A percentile compares a stretch with the other conserved stretches of the same genome.
These are phyloP conservation scores for Geotrichum bryndzae DNA, from an alignment of 1,139 yeast genomes.

Conservation along the genomic window DNA sequence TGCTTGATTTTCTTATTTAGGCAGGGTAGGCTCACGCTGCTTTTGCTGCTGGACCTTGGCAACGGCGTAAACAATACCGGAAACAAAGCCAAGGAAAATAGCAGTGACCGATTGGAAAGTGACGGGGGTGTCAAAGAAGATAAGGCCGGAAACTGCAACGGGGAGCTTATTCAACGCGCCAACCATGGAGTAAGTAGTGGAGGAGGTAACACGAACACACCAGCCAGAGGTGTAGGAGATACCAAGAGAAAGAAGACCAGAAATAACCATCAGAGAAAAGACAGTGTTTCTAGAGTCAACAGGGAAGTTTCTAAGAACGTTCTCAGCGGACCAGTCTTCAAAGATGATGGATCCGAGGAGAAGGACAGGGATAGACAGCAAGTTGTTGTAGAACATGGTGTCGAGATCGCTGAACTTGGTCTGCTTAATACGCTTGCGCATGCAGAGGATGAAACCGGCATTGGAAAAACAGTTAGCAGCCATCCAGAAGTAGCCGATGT, in stretches of 20 bases:
- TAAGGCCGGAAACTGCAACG: conserved; percentile 87
- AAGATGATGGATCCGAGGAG: conserved; percentile 64
- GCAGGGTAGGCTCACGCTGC: conserved; percentile 35
- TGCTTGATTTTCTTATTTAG: conserved; percentile 21
- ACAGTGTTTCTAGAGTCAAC: conserved; percentile 59
- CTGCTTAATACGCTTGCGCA: conserved; percentile 96
- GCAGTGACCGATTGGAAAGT: conserved; percentile 89
- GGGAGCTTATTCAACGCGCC: conserved; percentile 98
- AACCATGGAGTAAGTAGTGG: conserved; percentile 97
- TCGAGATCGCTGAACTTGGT: conserved; percentile 96
- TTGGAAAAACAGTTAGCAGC: conserved; percentile 85
- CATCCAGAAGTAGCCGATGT: conserved; percentile 96
- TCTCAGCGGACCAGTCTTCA: conserved; percentile 89
- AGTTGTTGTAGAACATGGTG: conserved; percentile 96
- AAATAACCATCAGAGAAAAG: conserved; percentile 75
- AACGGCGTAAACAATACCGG: conserved; percentile 91
- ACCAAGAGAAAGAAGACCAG: conserved; percentile 92
- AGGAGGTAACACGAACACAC: conserved; percentile 98
- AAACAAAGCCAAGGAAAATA: conserved; percentile 83
- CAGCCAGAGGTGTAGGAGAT: conserved; percentile 98
- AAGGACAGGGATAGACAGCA: conserved; percentile 84
- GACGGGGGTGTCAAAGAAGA: conserved; percentile 91
- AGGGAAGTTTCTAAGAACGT: conserved; percentile 74
- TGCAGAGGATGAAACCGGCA: conserved; percentile 85
- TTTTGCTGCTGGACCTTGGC: conserved; percentile 77